These are phyloP conservation scores for Argentina anserina DNA, from an alignment of 306 rosid species.

Conservation along the genomic window DNA sequence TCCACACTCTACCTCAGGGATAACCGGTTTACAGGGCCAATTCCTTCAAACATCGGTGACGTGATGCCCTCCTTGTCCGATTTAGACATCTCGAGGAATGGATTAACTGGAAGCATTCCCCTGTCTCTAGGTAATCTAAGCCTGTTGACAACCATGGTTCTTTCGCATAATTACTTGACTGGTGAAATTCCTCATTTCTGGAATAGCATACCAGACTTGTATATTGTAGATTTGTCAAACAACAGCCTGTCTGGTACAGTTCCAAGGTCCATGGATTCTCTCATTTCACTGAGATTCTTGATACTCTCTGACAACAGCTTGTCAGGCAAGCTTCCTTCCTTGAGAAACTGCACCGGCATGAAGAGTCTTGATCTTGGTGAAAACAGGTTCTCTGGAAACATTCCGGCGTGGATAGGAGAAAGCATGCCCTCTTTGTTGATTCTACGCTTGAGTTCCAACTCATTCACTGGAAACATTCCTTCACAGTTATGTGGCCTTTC, in stretches of 20 bases:
- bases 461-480: slow-evolving; percentile 13
- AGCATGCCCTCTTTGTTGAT: background rate
- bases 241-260: slow-evolving; percentile 16
- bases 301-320: slow-evolving; percentile 12
- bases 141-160: slow-evolving; percentile 4
- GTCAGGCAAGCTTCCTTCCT: slow-evolving; percentile 21
- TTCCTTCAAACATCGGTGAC: slow-evolving; percentile 13
- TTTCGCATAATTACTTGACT: slow-evolving; percentile 15
- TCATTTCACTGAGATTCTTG: background rate
- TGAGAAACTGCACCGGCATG: background rate
- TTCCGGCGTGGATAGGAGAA: slow-evolving; percentile 23
- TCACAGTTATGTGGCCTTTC: background rate
- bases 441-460: slow-evolving; percentile 17
- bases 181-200: slow-evolving; percentile 27
- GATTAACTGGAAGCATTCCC: slow-evolving; percentile 8
- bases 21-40: slow-evolving; percentile 27
- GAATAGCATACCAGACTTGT: background rate
- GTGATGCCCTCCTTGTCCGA: background rate
- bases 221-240: slow-evolving; percentile 2
- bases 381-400: slow-evolving; percentile 10
- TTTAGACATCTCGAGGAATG: slow-evolving; percentile 9
- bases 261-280: slow-evolving; percentile 13
- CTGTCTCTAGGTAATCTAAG: slow-evolving; percentile 8
- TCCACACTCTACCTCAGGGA: background rate
- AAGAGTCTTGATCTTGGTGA: slow-evolving; percentile 19